Conservation (phyloP, 768 basidiomycete genomes). For the Kwoniella europaea region DNA sequence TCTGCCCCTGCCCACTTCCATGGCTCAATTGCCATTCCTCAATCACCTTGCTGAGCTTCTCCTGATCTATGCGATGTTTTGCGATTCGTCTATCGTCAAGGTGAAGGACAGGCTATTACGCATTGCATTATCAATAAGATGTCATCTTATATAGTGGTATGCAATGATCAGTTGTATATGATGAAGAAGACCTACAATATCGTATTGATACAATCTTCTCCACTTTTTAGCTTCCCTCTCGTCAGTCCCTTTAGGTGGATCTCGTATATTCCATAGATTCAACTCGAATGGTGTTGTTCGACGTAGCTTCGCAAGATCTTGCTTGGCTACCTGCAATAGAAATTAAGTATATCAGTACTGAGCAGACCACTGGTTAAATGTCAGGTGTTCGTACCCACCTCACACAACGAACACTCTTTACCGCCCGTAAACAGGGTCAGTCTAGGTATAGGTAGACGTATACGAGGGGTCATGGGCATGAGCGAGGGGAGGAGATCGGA, state of each 20-base stretch:
- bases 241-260: constrained; percentile 45
- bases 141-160: background rate
- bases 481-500: background rate
- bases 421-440: constrained; percentile 57
- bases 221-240: constrained; percentile 49
- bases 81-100: constrained; percentile 47
- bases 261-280: constrained; percentile 51
- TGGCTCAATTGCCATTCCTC: constrained; percentile 44
- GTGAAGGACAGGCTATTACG: constrained; percentile 54
- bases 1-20: background rate
- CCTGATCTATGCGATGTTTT: constrained; percentile 52
- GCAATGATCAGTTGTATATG: too few species aligned
- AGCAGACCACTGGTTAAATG: background rate
- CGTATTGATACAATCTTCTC: constrained; percentile 54
- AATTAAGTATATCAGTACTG: background rate
- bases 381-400: constrained; percentile 35
- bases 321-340: constrained; percentile 46
- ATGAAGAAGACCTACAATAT: constrained; percentile 47
- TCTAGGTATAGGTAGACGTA: constrained; percentile 44
- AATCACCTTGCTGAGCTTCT: constrained; percentile 35
- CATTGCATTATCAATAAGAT: background rate
- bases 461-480: constrained; percentile 39
- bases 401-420: constrained; percentile 57
- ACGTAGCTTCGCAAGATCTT: constrained; percentile 46
- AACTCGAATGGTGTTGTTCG: constrained; percentile 50